These are phyloP conservation scores for Multifurca ochricompacta DNA, from an alignment of 768 basidiomycete species.

Conservation along the genomic window DNA sequence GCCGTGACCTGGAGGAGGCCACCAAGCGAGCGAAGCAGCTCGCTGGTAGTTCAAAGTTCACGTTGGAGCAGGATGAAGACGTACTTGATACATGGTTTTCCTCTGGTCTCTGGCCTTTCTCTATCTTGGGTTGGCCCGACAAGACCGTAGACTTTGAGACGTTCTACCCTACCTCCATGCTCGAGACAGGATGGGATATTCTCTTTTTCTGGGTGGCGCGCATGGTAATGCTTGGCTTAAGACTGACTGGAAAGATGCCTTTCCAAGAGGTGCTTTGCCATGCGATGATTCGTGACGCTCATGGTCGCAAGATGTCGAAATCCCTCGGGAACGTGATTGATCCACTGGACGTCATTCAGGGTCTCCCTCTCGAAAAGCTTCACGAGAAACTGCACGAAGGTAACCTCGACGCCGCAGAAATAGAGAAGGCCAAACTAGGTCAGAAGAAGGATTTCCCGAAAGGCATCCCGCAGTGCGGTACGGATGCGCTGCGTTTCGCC, in stretches of 20 bases:
- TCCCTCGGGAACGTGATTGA: constrained; percentile 97
- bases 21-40: constrained; percentile 62
- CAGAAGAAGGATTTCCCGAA: constrained; percentile 99
- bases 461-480: constrained; percentile 98
- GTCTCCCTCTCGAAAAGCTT: constrained; percentile 66
- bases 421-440: constrained; percentile 81
- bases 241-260: constrained; percentile 84
- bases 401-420: constrained; percentile 90
- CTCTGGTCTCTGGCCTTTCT: constrained; percentile 95
- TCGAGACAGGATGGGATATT: constrained; percentile 99
- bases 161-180: constrained; percentile 85
- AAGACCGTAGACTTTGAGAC: constrained; percentile 72
- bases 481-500: constrained; percentile 92
- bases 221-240: constrained; percentile 90
- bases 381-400: constrained; percentile 85
- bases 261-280: constrained; percentile 96
- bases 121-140: constrained; percentile 97
- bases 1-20: constrained; percentile 70
- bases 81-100: constrained; percentile 99
- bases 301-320: constrained; percentile 99
- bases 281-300: constrained; percentile 98
- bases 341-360: constrained; percentile 90
- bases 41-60: constrained; percentile 60
- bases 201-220: constrained; percentile 99
- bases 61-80: constrained; percentile 88